A percentile compares a stretch with the other conserved stretches of the same genome.
Evolutionary conservation across 176 grass and related monocot genomes (phyloP).

Genomic region (Canna indica): DNA sequence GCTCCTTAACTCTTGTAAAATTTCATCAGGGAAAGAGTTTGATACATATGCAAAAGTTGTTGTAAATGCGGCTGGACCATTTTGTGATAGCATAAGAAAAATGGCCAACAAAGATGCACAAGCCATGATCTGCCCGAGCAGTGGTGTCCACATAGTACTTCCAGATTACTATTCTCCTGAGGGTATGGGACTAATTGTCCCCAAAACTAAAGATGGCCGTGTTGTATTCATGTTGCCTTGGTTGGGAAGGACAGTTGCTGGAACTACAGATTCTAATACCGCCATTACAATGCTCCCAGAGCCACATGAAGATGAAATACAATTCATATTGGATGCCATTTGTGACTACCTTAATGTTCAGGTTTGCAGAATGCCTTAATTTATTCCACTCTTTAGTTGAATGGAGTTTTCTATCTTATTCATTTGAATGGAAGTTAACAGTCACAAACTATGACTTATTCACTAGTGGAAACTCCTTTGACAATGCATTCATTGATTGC

Average conservation of each 20-base stretch:
- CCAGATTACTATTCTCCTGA: conserved; percentile 96
- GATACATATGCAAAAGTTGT: conserved; percentile 77
- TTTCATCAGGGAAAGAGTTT: conserved; percentile 56
- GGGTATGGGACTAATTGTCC: conserved; percentile 88
- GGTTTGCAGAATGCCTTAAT: conserved; percentile 35
- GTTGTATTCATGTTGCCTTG: conserved; percentile 95
- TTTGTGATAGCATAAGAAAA: conserved; percentile 81
- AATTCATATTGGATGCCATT: conserved; percentile 90
- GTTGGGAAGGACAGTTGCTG: conserved; percentile 78
- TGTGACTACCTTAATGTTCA: conserved; percentile 91
- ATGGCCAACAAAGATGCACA: conserved; percentile 59
- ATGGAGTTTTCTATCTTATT: conserved; percentile 3
- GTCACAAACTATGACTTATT: not conserved
- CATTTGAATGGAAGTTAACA: not conserved
- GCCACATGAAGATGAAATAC: conserved; percentile 99
- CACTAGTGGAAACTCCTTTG: not conserved
- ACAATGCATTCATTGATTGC: not conserved
- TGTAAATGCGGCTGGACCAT: conserved; percentile 76
- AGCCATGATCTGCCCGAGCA: conserved; percentile 77
- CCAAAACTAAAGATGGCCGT: conserved; percentile 98
- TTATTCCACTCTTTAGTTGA: not conserved
- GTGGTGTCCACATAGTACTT: conserved; percentile 87
- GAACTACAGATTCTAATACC: conserved; percentile 76
- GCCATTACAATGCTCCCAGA: conserved; percentile 88
- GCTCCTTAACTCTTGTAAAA: conserved; percentile 18